phyloP scores from a whole-genome alignment of 106 monocot genomes.

The Acanthochlamys bracteata region DNA sequence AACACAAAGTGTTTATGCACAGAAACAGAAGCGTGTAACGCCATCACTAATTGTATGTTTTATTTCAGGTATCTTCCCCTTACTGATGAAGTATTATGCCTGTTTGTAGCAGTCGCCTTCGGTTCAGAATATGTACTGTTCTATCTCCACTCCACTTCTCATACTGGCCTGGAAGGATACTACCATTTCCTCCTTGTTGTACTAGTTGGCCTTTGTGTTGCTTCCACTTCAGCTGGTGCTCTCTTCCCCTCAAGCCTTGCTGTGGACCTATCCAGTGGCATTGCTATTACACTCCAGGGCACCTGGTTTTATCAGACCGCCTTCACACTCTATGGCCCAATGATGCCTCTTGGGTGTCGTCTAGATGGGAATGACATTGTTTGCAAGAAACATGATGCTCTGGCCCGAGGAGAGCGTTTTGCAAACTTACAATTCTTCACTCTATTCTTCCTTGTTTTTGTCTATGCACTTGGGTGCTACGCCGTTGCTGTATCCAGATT shows the following conservation, averaged over 20 bases:
- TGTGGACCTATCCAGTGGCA: slow-evolving; percentile 46
- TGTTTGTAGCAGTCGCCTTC: slow-evolving; percentile 75
- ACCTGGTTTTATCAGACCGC: slow-evolving; percentile 99
- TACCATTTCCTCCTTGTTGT: slow-evolving; percentile 89
- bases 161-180: slow-evolving; percentile 88
- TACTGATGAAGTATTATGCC: slow-evolving; percentile 63
- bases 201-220: slow-evolving; percentile 64
- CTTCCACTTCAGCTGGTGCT: slow-evolving; percentile 43
- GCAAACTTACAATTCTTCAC: slow-evolving; percentile 82
- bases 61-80: slow-evolving; percentile 45
- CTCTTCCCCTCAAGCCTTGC: slow-evolving; percentile 50
- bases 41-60: neutral
- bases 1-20: too few species aligned
- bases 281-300: slow-evolving; percentile 79
- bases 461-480: slow-evolving; percentile 35
- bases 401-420: slow-evolving; percentile 59
- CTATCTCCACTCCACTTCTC: slow-evolving; percentile 90
- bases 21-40: too few species aligned
- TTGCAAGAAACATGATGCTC: slow-evolving; percentile 31
- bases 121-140: slow-evolving; percentile 74
- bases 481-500: slow-evolving; percentile 28
- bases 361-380: slow-evolving; percentile 41
- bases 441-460: slow-evolving; percentile 43
- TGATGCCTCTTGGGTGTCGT: slow-evolving; percentile 80
- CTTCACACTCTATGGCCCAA: slow-evolving; percentile 89